Percentiles rank a stretch among this genome's conserved stretches.
Conservation (phyloP, 352 stramenopile genomes). For the Phytopythium ostracodes region DNA sequence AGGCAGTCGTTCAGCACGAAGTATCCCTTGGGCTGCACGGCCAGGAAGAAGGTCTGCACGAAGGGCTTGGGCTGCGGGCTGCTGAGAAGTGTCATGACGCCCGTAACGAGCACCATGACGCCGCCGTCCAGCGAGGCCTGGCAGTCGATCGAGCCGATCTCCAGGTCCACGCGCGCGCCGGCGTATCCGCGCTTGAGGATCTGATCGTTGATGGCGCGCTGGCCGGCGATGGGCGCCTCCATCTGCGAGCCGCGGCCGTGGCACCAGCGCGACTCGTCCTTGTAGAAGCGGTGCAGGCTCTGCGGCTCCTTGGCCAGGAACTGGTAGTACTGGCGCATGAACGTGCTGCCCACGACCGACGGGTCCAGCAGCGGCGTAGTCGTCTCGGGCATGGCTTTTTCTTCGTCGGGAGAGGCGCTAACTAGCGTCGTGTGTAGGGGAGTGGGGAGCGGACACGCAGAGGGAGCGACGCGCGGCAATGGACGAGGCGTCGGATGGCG, state of each 20-base stretch:
- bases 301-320: constrained; percentile 81
- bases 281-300: constrained; percentile 88
- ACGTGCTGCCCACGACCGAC: constrained; percentile 73
- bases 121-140: constrained; percentile 64
- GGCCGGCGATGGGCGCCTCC: constrained; percentile 72
- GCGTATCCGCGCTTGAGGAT: constrained; percentile 78
- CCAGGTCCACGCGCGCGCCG: constrained; percentile 74
- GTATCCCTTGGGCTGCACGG: constrained; percentile 84
- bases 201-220: constrained; percentile 79
- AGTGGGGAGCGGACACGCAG: neutral
- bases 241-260: constrained; percentile 78
- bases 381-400: constrained; percentile 53
- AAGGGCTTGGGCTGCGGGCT: constrained; percentile 62
- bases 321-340: constrained; percentile 90
- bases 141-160: constrained; percentile 84
- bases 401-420: no score
- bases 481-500: neutral
- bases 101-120: constrained; percentile 83
- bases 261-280: constrained; percentile 79
- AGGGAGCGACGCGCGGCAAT: neutral
- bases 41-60: constrained; percentile 87
- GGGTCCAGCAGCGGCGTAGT: constrained; percentile 12
- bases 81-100: constrained; percentile 74
- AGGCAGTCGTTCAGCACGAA: constrained; percentile 88
- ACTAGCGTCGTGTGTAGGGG: neutral